Evolutionary conservation across 441 rosid species (phyloP), one percentile per base, ranked within the genome.

Genomic region (Raphanus hybrid): DNA sequence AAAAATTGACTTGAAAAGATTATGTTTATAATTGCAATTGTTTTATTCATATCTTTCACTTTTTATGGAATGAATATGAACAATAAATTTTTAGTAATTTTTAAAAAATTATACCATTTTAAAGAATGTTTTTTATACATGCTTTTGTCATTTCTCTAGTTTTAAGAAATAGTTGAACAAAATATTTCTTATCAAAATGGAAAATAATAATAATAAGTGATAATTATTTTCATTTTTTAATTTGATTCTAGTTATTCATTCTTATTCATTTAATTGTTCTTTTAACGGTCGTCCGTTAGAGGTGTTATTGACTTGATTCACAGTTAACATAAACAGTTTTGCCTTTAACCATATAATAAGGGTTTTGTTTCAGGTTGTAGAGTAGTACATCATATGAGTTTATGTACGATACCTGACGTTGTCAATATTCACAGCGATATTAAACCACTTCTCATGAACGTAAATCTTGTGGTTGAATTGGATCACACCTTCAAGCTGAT

Each of bases 401-500:
- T 20, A 20, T 0, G 45, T 55, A 14, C 1, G 35, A 29, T 85
- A 91, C 96, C 98, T 90, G 79, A 94, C 83, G 82, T 94, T 92
- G 35, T 94, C 97, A n/a, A 84, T 88, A 82, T 85, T 86, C 20
- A 89, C 83, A 61, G 84, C 76, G 63, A 94, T 86, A 37, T 85
- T 82, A 52, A 89, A 78, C 92, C 91, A 91, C 41, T 83, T 89
- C 35, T 92, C 89, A 57, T 77, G 87, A 71, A 88, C 76, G 9
- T 71, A 61, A 66, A 91, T 86, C 78, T 14, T 86, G 78, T 86
- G 81, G 52, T 92, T 89, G 80, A 91, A 88, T 66, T 94, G 98
- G 75, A 91, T 85, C 14, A 91, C 93, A 50, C 98, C 91, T 84
- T 91, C 93, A 43, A 94, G 95, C 62, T 94, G 98, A 66, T 94